Evolutionary conservation across 345 rosid genomes (phyloP).

Genomic region (Euclidium syriacum): DNA sequence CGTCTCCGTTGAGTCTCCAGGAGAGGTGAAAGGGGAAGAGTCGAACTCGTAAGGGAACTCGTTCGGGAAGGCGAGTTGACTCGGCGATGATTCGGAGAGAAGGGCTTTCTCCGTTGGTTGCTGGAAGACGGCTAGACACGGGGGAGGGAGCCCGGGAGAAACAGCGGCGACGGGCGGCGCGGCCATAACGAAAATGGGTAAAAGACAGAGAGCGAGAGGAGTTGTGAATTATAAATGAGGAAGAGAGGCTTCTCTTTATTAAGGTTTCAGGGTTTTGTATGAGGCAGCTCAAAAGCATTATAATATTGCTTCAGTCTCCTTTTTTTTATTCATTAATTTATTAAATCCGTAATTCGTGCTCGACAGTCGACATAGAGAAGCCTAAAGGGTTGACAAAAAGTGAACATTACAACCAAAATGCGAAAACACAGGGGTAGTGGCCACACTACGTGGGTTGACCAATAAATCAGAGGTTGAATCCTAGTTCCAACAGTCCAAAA

Average conservation of each 20-base stretch:
- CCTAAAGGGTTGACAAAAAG: slow-evolving; percentile 3
- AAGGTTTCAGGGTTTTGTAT: slow-evolving; percentile 47
- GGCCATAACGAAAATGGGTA: neutral
- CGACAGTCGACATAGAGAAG: neutral
- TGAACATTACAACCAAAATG: neutral
- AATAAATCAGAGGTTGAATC: neutral
- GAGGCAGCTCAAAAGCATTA: slow-evolving; percentile 33
- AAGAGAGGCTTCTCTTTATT: slow-evolving; percentile 49
- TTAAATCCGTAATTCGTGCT: slow-evolving; percentile 11
- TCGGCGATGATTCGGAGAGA: neutral
- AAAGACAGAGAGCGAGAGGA: neutral
- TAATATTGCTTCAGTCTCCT: slow-evolving; percentile 3
- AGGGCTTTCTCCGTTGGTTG: slow-evolving; percentile 1
- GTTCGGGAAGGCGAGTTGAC: slow-evolving; percentile 33
- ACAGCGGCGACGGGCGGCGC: slow-evolving; percentile 32
- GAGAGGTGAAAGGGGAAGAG: slow-evolving; percentile 38
- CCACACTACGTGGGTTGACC: neutral
- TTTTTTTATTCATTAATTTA: neutral
- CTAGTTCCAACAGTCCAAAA: no score
- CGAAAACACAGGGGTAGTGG: neutral
- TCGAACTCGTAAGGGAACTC: slow-evolving; percentile 70
- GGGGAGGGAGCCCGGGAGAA: slow-evolving; percentile 40
- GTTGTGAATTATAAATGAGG: slow-evolving; percentile 34
- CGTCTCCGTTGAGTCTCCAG: slow-evolving; percentile 48
- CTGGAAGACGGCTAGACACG: slow-evolving; percentile 29